A percentile compares a stretch with the other conserved stretches of the same genome.
phyloP scores from a whole-genome alignment of 345 rosid species.

The Psidium friedrichsthalianum region DNA sequence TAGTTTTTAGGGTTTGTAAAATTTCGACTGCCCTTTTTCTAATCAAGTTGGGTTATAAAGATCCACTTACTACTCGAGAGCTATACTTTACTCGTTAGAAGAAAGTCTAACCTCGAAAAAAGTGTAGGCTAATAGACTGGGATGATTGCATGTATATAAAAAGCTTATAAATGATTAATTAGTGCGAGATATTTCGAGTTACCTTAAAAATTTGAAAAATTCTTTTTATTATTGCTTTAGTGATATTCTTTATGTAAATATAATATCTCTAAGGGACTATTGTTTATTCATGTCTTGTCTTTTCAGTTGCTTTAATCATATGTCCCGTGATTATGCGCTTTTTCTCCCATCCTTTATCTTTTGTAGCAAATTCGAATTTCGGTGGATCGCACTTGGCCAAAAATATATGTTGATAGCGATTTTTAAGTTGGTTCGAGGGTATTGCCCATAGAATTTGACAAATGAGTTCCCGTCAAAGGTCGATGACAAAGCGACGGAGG shows the following conservation, averaged over 20 bases:
- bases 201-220: neutral
- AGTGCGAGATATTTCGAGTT: neutral
- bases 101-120: neutral
- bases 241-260: neutral
- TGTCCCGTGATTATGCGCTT: neutral
- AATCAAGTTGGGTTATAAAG: neutral
- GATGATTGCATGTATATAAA: fast-evolving
- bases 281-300: neutral
- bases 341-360: neutral
- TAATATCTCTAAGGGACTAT: neutral
- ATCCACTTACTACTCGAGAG: neutral
- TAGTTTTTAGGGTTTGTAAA: neutral
- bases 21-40: neutral
- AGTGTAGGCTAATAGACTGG: neutral
- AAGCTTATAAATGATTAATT: neutral
- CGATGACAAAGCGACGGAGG: neutral
- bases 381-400: neutral
- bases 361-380: neutral
- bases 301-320: neutral
- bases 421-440: neutral
- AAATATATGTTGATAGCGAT: neutral
- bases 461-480: neutral
- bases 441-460: neutral
- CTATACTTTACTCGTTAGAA: neutral
- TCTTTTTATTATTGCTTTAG: neutral